These are phyloP conservation scores for Eucalyptus erythrocorys DNA, from an alignment of 345 rosid genomes.

Conservation along the genomic window DNA sequence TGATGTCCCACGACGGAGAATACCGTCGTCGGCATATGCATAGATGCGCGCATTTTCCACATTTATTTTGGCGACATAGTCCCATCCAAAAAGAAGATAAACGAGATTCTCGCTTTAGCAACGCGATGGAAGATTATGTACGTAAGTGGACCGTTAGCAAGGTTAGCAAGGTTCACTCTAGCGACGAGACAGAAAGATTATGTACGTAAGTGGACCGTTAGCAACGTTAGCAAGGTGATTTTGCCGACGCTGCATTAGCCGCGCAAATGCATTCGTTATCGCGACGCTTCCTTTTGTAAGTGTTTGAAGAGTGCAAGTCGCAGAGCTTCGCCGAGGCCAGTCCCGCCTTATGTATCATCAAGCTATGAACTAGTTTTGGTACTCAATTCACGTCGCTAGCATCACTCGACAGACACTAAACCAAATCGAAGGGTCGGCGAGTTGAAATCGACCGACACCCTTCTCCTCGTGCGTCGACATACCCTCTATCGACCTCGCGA, in stretches of 20 bases:
- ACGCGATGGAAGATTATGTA: not conserved
- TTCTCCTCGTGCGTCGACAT: not conserved
- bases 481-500: not conserved
- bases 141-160: not conserved
- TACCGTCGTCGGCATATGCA: not conserved
- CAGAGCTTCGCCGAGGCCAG: not conserved
- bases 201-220: not conserved
- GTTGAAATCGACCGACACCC: not conserved
- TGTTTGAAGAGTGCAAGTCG: too few relatives aligned
- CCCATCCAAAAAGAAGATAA: not conserved
- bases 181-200: not conserved
- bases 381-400: not conserved
- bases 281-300: not conserved
- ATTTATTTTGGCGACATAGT: not conserved
- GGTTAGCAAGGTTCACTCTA: not conserved
- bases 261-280: not conserved
- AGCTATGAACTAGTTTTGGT: not conserved
- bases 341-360: not conserved
- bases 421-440: not conserved
- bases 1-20: not conserved
- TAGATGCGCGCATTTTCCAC: not conserved
- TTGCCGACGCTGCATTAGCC: not conserved
- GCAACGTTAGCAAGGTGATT: not conserved
- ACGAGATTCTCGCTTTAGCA: not conserved
- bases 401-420: not conserved